Evolutionary conservation across 2,329 filamentous ascomycete species (phyloP).

Genomic region (Stemphylium lycopersici): DNA sequence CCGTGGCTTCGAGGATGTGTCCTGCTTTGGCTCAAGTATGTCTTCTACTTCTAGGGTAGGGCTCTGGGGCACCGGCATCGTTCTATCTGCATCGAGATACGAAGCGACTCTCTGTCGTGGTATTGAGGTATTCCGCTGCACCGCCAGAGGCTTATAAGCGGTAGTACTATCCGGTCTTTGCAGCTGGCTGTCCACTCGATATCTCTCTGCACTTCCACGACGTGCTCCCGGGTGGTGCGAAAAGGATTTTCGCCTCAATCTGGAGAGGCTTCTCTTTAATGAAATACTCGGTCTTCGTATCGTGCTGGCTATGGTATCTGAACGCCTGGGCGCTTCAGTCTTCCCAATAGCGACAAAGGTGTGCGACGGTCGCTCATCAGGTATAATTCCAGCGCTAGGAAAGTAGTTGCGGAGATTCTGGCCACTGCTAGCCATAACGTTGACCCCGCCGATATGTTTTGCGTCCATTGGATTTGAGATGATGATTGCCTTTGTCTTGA

Average conservation of each 20-base stretch:
- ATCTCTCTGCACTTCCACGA: slow-evolving; percentile 6
- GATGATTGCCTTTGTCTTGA: slow-evolving; percentile 29
- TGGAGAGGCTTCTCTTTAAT: slow-evolving; percentile 35
- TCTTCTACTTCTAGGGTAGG: neutral
- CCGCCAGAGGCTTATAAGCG: slow-evolving; percentile 11
- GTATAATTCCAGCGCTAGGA: slow-evolving; percentile 22
- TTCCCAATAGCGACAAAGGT: slow-evolving; percentile 31
- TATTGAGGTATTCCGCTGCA: slow-evolving; percentile 27
- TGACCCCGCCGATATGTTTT: slow-evolving; percentile 41
- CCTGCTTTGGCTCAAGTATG: neutral
- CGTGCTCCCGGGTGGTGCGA: slow-evolving; percentile 23
- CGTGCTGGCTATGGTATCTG: slow-evolving; percentile 33
- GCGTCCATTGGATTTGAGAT: slow-evolving; percentile 45
- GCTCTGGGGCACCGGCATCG: neutral
- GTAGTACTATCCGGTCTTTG: slow-evolving; percentile 8
- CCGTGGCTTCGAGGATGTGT: slow-evolving; percentile 2
- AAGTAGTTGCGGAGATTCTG: slow-evolving; percentile 29
- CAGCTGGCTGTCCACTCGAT: neutral
- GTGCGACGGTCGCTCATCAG: slow-evolving; percentile 37
- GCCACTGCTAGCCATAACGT: slow-evolving; percentile 28
- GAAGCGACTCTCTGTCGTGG: slow-evolving; percentile 24
- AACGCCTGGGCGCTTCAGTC: slow-evolving; percentile 34
- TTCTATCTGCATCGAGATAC: slow-evolving; percentile 13
- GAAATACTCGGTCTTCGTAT: slow-evolving; percentile 35
- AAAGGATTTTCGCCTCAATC: slow-evolving; percentile 25